These are phyloP conservation scores for Penicillium longicatenatum DNA, from an alignment of 495 filamentous ascomycete species.

Conservation along the genomic window DNA sequence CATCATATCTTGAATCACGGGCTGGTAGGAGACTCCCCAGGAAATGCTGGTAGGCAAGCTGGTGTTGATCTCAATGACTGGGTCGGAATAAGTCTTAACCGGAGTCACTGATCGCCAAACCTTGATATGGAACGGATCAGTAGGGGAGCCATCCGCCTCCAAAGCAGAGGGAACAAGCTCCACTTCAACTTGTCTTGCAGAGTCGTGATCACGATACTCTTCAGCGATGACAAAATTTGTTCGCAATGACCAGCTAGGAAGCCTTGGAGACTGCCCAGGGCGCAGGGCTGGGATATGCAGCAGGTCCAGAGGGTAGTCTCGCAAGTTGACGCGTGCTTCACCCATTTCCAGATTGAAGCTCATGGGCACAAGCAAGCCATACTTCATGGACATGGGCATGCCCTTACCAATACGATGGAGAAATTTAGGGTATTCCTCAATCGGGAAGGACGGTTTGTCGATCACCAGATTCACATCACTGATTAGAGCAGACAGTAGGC, in stretches of 20 bases:
- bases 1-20: slow-evolving; percentile 99
- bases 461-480: slow-evolving; percentile 83
- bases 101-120: slow-evolving; percentile 91
- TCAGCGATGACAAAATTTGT: slow-evolving; percentile 97
- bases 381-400: slow-evolving; percentile 88
- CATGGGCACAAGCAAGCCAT: slow-evolving; percentile 85
- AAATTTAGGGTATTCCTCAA: slow-evolving; percentile 77
- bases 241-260: slow-evolving; percentile 80
- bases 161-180: slow-evolving; percentile 77
- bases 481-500: slow-evolving; percentile 75
- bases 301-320: slow-evolving; percentile 92
- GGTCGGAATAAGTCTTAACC: slow-evolving; percentile 96
- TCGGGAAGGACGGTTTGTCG: slow-evolving; percentile 90
- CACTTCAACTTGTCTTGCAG: slow-evolving; percentile 77
- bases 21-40: slow-evolving; percentile 97
- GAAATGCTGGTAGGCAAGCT: slow-evolving; percentile 88
- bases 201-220: slow-evolving; percentile 78
- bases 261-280: slow-evolving; percentile 72
- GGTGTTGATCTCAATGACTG: slow-evolving; percentile 88
- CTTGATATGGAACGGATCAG: slow-evolving; percentile 69
- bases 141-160: slow-evolving; percentile 39
- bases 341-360: slow-evolving; percentile 89
- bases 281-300: slow-evolving; percentile 86
- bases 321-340: slow-evolving; percentile 78
- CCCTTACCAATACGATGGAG: slow-evolving; percentile 90